These are phyloP conservation scores for Tetrahymena borealis DNA, from an alignment of 73 alveolate species.

Conservation along the genomic window DNA sequence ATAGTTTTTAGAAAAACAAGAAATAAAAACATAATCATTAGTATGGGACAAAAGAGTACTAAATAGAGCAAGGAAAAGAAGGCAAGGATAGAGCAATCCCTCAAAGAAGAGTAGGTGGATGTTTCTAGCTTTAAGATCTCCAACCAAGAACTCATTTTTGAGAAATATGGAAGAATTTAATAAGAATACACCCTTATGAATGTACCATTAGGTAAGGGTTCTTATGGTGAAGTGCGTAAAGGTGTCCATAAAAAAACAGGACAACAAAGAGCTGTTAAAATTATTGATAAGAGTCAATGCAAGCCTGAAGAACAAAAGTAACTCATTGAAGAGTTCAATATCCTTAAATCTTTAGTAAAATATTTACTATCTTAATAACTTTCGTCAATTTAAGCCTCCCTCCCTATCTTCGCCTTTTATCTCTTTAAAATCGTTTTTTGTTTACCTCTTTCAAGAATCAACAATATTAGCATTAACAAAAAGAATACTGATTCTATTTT, in stretches of 20 bases:
- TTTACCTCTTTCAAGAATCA: no score
- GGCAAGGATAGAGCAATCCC: background rate
- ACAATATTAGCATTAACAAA: no score
- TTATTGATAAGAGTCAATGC: conserved; percentile 8
- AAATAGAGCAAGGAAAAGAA: background rate
- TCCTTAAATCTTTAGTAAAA: conserved; percentile 47
- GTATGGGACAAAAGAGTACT: background rate
- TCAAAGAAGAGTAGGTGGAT: background rate
- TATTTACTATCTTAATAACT: no score
- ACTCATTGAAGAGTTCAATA: conserved; percentile 74
- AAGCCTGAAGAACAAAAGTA: conserved; percentile 11
- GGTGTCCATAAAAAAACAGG: conserved; percentile 28
- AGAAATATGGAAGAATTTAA: background rate
- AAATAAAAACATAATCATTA: background rate
- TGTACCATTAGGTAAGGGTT: conserved; percentile 25
- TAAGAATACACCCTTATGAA: conserved; percentile 5
- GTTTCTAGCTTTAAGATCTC: background rate
- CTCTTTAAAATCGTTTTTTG: background rate
- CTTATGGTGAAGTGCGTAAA: conserved; percentile 35
- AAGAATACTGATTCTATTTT: no score
- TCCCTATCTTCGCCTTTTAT: background rate
- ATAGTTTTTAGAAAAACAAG: background rate
- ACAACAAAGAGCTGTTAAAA: conserved; percentile 18
- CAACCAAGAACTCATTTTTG: background rate
- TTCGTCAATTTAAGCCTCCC: background rate